Evolutionary conservation across 2,329 filamentous ascomycete species (phyloP), one percentile per base, ranked within the genome.

Genomic region (Graphilbum sp.): DNA sequence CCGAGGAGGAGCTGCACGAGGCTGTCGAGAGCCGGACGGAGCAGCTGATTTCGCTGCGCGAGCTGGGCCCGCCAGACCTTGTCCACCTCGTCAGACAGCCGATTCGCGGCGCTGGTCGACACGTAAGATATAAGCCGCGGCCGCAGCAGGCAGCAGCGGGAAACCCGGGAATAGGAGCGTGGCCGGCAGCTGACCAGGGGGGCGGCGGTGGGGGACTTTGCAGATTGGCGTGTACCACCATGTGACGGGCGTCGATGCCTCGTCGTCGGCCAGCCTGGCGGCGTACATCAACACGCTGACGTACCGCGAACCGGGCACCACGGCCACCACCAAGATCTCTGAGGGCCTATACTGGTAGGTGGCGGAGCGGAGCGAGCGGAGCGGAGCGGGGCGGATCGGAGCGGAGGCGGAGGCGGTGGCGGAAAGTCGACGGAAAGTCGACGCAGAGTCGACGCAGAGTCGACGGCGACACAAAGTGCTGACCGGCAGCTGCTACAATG

Each of bases 221-320:
- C 48, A 95, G 82, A 78, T 77, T 44, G 90, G 90, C 42, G 79
- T 95, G 40, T 98, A 98, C 56, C 90, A 98, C 58, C 90, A 98
- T 75, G 87, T 95, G 49, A 94, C 86, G 30, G 90, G 90, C 43
- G 79, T 95, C 53, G 90, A 98, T 61, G 90, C 90, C 35, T 98
- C 90, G 2, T 96, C 90, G 7, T 96, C 90, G 10, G 90, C 90
- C 42, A 96, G 88, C 61, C 65, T 98, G 42, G 90, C 90, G 31
- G 90, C 90, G 49, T 98, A 98, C 60, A 93, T 98, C 62, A 98
- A 96, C 60, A 96, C 88, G 30, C 69, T 98, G 43, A 95, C 87
- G 34, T 92, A 95, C 61, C 80, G 80, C 46, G 82, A 88, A 38
- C 75, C 79, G 46, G 82, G 88, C 47, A 85, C 83, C 54, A 68